Percentiles rank a stretch among this genome's conserved stretches.
Conservation (phyloP, 805 yeast genomes). For the Wickerhamomyces subpelliculosus region DNA sequence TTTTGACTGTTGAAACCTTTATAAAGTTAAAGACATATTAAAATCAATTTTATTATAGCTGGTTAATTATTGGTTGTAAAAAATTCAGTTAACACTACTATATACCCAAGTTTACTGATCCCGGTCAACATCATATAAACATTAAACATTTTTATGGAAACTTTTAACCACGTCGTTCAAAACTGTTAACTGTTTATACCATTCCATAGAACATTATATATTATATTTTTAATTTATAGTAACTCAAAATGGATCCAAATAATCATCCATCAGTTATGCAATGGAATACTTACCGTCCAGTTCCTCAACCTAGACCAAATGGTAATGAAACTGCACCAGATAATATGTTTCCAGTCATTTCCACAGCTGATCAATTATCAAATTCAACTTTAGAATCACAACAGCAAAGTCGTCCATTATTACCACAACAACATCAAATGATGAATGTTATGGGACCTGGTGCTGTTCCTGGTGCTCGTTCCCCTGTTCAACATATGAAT, state of each 20-base stretch:
- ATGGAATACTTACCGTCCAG: neutral
- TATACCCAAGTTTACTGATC: too few species aligned
- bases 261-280: neutral
- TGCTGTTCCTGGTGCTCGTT: neutral
- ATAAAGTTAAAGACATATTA: too few species aligned
- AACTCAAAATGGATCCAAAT: neutral
- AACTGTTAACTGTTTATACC: too few species aligned
- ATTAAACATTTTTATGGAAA: too few species aligned
- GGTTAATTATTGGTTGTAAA: too few species aligned
- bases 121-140: too few species aligned
- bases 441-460: neutral
- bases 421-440: too few species aligned
- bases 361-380: neutral
- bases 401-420: neutral
- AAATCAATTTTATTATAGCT: too few species aligned
- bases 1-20: too few species aligned
- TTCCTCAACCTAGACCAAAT: neutral
- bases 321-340: neutral
- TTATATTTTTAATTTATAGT: neutral
- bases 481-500: neutral
- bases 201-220: too few species aligned
- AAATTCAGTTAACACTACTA: too few species aligned
- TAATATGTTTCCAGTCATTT: neutral
- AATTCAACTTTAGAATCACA: neutral
- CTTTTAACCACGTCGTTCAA: too few species aligned